These are phyloP conservation scores for Saccharomycopsis sp. DNA, from an alignment of 805 yeast genomes.

Conservation along the genomic window DNA sequence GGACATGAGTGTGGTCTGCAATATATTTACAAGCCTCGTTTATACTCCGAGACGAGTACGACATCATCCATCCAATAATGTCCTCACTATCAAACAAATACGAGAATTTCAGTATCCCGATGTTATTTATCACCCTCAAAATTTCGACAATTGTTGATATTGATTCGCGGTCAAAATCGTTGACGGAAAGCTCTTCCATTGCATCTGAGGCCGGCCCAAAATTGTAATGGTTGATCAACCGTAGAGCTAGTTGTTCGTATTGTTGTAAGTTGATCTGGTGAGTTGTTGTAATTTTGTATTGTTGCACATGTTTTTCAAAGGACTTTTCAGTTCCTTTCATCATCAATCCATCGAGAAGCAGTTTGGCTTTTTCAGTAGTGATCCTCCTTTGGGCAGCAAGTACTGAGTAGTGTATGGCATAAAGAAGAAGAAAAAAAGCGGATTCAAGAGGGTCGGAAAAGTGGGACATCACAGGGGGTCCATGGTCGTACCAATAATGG, in stretches of 20 bases:
- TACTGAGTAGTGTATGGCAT: background rate
- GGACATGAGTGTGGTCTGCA: background rate
- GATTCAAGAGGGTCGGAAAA: background rate
- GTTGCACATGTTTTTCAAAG: background rate
- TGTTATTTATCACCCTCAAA: background rate
- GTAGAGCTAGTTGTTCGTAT: background rate
- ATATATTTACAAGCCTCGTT: constrained; percentile 7
- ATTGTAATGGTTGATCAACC: background rate
- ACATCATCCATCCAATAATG: background rate
- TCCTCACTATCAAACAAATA: background rate
- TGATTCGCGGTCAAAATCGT: background rate
- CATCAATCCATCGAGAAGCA: background rate
- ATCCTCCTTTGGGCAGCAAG: background rate
- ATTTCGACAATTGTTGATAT: background rate
- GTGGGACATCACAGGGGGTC: background rate
- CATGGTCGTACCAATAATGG: background rate
- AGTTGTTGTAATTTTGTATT: background rate
- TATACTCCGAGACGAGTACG: constrained; percentile 2
- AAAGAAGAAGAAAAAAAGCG: background rate
- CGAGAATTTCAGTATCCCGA: background rate
- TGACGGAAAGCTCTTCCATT: background rate
- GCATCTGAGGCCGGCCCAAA: background rate
- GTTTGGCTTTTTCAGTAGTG: background rate
- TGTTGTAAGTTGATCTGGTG: background rate
- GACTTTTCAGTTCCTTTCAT: background rate